Base-by-base conservation (phyloP, 78 protist genomes). In the Dictyostelium discoideum region DNA sequence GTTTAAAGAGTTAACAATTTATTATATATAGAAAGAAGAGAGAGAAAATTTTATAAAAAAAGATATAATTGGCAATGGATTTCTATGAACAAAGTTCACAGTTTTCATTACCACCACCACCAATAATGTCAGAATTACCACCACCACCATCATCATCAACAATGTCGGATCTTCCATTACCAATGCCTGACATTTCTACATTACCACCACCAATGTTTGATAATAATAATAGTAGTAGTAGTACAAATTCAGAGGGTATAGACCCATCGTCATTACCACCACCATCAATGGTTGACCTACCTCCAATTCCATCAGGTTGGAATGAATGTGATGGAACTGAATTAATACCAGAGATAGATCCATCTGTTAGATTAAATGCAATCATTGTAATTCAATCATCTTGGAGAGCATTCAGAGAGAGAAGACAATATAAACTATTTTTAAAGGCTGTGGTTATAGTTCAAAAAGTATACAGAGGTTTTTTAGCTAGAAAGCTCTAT, bases 391-490 rank as follows among this genome's bases (percentile, higher is more conserved):
- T 86, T 60, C 92, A 86, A 37, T 46, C 82, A 37, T 22, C 80
- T 9, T 86, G 92, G 92, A 77, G 92, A 74, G 92, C 84, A n/a
- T 76, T 22, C 63, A 26, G 9, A 54, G 85, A 42, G 16, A 86
- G 92, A 86, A 86, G n/a, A 57, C n/a, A 8, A 10, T 40, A 77
- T 48, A 86, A n/a, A 18, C 2, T 16, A 14, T 74, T 14, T 46
- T 9, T 46, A 24, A 73, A n/a, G 6, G 24, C 92, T 18, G 65
- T 86, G 3, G 22, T 86, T 13, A 40, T 76, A 20, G 76, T 90
- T 73, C 95, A 90, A 72, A 90, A 82, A 83, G 54, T 26, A 1
- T 90, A 48, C 54, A 90, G 74, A 50, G 95, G 95, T 22, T 82
- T 24, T 65, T 48, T 18, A 29, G 95, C 95, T 18, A 81, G 95